Conservation (phyloP, 257 asterid species). For the Solanum lycopersicoides region DNA sequence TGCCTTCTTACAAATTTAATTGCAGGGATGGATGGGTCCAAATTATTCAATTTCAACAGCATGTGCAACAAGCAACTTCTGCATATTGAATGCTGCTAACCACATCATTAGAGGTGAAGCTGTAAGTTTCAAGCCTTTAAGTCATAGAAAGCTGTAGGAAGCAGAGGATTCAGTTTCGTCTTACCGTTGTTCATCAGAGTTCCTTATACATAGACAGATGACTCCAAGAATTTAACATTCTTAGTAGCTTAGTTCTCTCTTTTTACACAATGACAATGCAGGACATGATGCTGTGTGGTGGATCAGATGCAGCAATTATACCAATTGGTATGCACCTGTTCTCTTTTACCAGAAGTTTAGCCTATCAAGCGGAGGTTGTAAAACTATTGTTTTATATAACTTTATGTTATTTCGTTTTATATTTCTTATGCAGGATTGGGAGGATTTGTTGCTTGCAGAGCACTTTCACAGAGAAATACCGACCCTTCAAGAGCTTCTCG, state of each 20-base stretch:
- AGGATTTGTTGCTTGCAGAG: conserved; percentile 91
- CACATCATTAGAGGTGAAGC: conserved; percentile 98
- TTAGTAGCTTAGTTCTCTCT: background rate
- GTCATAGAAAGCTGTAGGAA: conserved; percentile 13
- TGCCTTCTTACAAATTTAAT: conserved; percentile 9
- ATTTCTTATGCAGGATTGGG: conserved; percentile 64
- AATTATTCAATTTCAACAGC: conserved; percentile 96
- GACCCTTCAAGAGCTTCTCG: conserved; percentile 95
- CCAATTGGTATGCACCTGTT: conserved; percentile 58
- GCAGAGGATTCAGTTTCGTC: background rate
- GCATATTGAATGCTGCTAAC: conserved; percentile 88
- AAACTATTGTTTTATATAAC: background rate
- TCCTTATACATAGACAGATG: background rate
- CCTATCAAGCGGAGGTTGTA: background rate
- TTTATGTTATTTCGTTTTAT: background rate
- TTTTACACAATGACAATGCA: conserved; percentile 27
- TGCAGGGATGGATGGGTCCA: conserved; percentile 99
- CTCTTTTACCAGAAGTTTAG: background rate
- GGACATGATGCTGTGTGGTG: conserved; percentile 98
- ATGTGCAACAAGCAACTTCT: conserved; percentile 95
- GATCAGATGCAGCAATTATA: conserved; percentile 90
- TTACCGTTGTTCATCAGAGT: background rate
- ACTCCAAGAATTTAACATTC: background rate
- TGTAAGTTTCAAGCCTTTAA: conserved; percentile 41
- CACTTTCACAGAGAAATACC: conserved; percentile 72